Evolutionary conservation across 2,329 filamentous ascomycete species (phyloP).

Genomic region (Leptoxyphium fumago): DNA sequence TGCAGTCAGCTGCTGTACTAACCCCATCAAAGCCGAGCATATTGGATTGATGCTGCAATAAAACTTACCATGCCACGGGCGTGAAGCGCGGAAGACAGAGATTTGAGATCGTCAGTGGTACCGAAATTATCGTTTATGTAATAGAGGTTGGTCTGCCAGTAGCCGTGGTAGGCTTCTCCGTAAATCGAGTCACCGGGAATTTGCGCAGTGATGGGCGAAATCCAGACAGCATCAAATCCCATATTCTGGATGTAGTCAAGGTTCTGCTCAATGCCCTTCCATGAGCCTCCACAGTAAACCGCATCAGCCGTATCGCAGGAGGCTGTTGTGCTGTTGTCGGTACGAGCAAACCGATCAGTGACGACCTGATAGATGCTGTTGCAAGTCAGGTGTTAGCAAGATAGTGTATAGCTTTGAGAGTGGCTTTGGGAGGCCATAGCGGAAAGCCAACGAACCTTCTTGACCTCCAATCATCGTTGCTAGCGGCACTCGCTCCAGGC

Average conservation of each 20-base stretch:
- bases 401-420: too few species aligned
- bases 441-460: background rate
- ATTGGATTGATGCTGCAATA: background rate
- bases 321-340: conserved; percentile 25
- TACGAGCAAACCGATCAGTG: conserved; percentile 41
- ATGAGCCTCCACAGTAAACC: conserved; percentile 35
- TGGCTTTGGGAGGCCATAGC: too few species aligned
- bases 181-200: conserved; percentile 21
- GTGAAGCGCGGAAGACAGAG: conserved; percentile 30
- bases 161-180: conserved; percentile 33
- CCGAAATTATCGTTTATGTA: conserved; percentile 33
- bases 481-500: conserved; percentile 10
- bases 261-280: conserved; percentile 28
- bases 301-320: conserved; percentile 20
- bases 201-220: conserved; percentile 28
- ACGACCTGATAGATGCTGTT: conserved; percentile 40
- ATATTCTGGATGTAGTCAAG: conserved; percentile 36
- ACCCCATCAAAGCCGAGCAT: too few species aligned
- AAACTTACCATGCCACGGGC: conserved; percentile 26
- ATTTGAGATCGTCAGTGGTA: conserved; percentile 27
- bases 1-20: background rate
- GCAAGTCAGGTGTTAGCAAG: too few species aligned
- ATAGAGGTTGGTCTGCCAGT: conserved; percentile 32
- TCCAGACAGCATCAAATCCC: conserved; percentile 31
- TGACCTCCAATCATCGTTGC: background rate